Conservation (phyloP, 106 monocot species). For the Triglochin maritima region DNA sequence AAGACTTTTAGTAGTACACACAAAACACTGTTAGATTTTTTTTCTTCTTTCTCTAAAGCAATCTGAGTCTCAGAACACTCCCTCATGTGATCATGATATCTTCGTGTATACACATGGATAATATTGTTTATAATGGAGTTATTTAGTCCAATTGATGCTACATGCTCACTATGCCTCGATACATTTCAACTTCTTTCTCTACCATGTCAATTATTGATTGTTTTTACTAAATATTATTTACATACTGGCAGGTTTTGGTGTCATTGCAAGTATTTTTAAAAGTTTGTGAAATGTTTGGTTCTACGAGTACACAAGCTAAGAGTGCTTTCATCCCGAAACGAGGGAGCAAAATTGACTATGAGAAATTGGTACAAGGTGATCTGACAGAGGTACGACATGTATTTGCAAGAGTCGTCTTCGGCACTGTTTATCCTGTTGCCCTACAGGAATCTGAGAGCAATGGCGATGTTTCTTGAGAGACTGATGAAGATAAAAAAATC, state of each 20-base stretch:
- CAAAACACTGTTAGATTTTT: background rate
- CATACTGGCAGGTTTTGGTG: conserved; percentile 52
- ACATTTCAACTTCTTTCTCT: background rate
- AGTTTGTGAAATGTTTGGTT: conserved; percentile 50
- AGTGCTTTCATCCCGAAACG: conserved; percentile 37
- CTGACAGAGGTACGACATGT: conserved; percentile 60
- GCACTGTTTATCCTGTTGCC: conserved; percentile 59
- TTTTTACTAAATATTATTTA: background rate
- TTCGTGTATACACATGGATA: too few species aligned
- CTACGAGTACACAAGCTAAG: conserved; percentile 19
- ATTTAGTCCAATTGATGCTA: too few species aligned
- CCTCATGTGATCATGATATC: too few species aligned
- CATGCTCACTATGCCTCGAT: background rate
- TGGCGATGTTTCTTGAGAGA: background rate
- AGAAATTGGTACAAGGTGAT: conserved; percentile 32
- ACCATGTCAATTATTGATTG: background rate
- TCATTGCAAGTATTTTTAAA: conserved; percentile 53
- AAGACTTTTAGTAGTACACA: too few species aligned
- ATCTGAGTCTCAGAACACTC: too few species aligned
- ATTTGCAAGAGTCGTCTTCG: conserved; percentile 72
- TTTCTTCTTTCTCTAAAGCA: background rate
- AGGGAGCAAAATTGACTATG: conserved; percentile 55
- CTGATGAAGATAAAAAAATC: background rate
- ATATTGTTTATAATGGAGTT: too few species aligned
- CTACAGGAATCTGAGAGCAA: conserved; percentile 6